Percentiles rank a stretch among this genome's conserved stretches.
Conservation (phyloP, 2,329 filamentous ascomycete species). For the Bipolaris victoriae region DNA sequence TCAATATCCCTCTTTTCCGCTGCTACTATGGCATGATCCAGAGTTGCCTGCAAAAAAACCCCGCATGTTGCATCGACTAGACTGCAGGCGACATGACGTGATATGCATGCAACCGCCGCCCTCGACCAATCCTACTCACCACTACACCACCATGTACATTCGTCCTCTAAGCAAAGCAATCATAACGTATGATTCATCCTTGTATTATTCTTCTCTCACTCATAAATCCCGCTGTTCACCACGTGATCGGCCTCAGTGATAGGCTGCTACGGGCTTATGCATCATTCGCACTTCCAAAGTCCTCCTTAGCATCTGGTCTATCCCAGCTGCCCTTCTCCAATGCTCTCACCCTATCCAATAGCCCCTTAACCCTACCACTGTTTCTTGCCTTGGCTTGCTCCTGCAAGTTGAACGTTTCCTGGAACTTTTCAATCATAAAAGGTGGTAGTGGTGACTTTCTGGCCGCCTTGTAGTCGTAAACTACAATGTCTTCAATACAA, state of each 20-base stretch:
- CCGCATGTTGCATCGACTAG: conserved; percentile 10
- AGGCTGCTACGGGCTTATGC: neutral
- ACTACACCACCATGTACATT: neutral
- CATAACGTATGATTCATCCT: too few relatives aligned
- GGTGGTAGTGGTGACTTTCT: conserved; percentile 63
- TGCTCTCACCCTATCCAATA: conserved; percentile 56
- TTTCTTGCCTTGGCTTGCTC: conserved; percentile 63
- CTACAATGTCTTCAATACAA: conserved; percentile 76
- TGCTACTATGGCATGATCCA: neutral
- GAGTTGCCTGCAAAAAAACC: conserved; percentile 5
- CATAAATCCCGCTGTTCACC: neutral
- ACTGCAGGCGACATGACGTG: neutral
- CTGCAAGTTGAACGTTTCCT: conserved; percentile 65
- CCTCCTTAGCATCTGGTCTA: conserved; percentile 71
- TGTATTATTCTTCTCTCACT: neutral
- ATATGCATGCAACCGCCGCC: neutral
- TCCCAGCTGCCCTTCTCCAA: conserved; percentile 80
- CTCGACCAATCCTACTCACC: neutral
- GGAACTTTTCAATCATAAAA: conserved; percentile 68
- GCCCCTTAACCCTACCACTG: conserved; percentile 59
- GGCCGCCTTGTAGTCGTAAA: conserved; percentile 73
- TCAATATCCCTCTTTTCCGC: too few relatives aligned
- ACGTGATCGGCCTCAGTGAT: too few relatives aligned
- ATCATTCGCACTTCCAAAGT: conserved; percentile 54
- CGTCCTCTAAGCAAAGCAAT: neutral